Conservation (phyloP, 768 basidiomycete genomes). For the Podaxis sp. region DNA sequence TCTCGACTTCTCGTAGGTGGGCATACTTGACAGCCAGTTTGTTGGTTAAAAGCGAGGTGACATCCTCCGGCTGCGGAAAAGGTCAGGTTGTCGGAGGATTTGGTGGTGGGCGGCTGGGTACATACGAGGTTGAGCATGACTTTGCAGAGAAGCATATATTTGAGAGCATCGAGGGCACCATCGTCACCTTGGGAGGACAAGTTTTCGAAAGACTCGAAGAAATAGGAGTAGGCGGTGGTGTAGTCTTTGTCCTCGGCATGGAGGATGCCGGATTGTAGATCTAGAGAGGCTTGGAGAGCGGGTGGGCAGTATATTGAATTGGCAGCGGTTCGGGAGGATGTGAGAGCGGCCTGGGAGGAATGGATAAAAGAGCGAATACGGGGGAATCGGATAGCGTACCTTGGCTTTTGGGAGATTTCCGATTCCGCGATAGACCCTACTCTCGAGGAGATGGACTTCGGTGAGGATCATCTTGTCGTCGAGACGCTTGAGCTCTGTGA, state of each 20-base stretch:
- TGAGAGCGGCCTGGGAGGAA: conserved; percentile 65
- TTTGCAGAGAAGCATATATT: conserved; percentile 98
- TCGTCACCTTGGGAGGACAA: conserved; percentile 74
- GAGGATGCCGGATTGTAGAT: conserved; percentile 64
- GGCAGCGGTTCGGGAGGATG: conserved; percentile 88
- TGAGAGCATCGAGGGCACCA: conserved; percentile 77
- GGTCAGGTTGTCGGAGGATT: not conserved
- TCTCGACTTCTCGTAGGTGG: conserved; percentile 84
- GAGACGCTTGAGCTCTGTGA: conserved; percentile 86
- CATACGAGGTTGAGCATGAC: conserved; percentile 93
- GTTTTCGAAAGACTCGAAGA: conserved; percentile 95
- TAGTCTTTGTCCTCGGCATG: conserved; percentile 99
- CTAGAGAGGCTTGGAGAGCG: conserved; percentile 40
- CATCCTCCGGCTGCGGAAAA: conserved; percentile 72
- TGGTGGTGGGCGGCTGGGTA: conserved; percentile 4
- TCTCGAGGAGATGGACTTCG: conserved; percentile 93
- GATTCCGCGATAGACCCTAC: conserved; percentile 83
- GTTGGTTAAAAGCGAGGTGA: conserved; percentile 77
- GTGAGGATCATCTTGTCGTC: conserved; percentile 99
- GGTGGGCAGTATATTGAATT: conserved; percentile 88
- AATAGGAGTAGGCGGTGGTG: conserved; percentile 95
- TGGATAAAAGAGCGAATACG: conserved; percentile 17
- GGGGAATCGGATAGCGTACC: conserved; percentile 32
- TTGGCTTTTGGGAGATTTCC: conserved; percentile 90
- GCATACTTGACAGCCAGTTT: conserved; percentile 89